Conservation (phyloP, 352 stramenopile genomes). For the Phytopythium litorale region DNA sequence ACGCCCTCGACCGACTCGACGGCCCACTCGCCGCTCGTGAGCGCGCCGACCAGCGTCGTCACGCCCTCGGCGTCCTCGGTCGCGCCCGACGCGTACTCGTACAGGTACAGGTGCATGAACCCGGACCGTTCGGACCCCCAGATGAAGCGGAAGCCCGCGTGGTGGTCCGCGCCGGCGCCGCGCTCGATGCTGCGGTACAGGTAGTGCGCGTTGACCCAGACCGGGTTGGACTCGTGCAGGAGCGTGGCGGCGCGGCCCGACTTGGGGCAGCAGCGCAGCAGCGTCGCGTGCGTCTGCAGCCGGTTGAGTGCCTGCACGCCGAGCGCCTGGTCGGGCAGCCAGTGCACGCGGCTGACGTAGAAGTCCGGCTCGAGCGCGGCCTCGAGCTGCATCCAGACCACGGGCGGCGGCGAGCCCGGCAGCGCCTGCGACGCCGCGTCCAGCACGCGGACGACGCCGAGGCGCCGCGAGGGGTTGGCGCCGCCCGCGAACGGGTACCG, state of each 20-base stretch:
- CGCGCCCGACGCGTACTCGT: slow-evolving; percentile 75
- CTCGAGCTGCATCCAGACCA: slow-evolving; percentile 78
- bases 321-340: slow-evolving; percentile 91
- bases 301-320: slow-evolving; percentile 88
- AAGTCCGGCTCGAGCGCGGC: slow-evolving; percentile 48
- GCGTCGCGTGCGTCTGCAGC: slow-evolving; percentile 65
- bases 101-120: slow-evolving; percentile 96
- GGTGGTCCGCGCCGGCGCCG: slow-evolving; percentile 23
- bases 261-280: slow-evolving; percentile 77
- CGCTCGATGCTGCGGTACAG: slow-evolving; percentile 87
- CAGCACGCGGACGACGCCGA: slow-evolving; percentile 70
- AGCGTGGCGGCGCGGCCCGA: slow-evolving; percentile 70
- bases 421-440: slow-evolving; percentile 15
- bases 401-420: slow-evolving; percentile 21
- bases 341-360: slow-evolving; percentile 93
- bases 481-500: slow-evolving; percentile 93
- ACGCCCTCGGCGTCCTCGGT: slow-evolving; percentile 4
- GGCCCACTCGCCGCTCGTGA: slow-evolving; percentile 68
- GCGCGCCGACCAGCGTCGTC: slow-evolving; percentile 44
- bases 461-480: slow-evolving; percentile 85
- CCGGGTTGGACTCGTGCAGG: slow-evolving; percentile 84
- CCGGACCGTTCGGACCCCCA: slow-evolving; percentile 93
- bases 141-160: slow-evolving; percentile 92
- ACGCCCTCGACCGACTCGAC: slow-evolving; percentile 84
- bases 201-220: slow-evolving; percentile 96